Evolutionary conservation across 371 early-diverging fungal genomes (phyloP).

Genomic region (Apophysomyces sp.): DNA sequence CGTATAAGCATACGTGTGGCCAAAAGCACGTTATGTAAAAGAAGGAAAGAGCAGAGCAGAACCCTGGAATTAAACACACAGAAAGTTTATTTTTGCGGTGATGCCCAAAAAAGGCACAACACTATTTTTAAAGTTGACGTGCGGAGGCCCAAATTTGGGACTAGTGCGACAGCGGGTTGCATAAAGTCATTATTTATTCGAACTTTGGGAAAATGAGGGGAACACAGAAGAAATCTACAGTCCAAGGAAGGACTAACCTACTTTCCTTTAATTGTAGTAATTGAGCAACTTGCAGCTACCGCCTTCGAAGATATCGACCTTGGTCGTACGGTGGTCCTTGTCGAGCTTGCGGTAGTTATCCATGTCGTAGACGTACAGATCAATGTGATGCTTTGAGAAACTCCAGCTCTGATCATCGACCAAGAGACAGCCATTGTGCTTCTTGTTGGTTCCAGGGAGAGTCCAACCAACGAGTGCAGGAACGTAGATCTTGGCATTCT

Average conservation of each 20-base stretch:
- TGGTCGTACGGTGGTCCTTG: constrained; percentile 25
- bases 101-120: background rate
- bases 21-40: no score
- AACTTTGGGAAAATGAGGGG: background rate
- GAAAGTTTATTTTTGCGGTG: background rate
- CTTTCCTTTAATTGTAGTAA: constrained; percentile 13
- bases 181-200: background rate
- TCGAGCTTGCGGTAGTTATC: constrained; percentile 36
- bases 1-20: background rate
- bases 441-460: constrained; percentile 39
- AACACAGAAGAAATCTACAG: background rate
- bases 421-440: constrained; percentile 51
- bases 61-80: background rate
- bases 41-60: background rate
- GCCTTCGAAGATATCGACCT: constrained; percentile 47
- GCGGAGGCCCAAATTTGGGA: background rate
- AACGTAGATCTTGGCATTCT: constrained; percentile 47
- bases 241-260: background rate
- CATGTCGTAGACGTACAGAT: constrained; percentile 40
- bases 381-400: constrained; percentile 44
- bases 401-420: constrained; percentile 55
- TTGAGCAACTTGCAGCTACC: constrained; percentile 46
- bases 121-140: constrained; percentile 1
- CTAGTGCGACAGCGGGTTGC: background rate
- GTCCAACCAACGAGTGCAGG: constrained; percentile 42